These are phyloP conservation scores for Panicum miliaceum DNA, from an alignment of 176 grass and related monocot species.

Conservation along the genomic window DNA sequence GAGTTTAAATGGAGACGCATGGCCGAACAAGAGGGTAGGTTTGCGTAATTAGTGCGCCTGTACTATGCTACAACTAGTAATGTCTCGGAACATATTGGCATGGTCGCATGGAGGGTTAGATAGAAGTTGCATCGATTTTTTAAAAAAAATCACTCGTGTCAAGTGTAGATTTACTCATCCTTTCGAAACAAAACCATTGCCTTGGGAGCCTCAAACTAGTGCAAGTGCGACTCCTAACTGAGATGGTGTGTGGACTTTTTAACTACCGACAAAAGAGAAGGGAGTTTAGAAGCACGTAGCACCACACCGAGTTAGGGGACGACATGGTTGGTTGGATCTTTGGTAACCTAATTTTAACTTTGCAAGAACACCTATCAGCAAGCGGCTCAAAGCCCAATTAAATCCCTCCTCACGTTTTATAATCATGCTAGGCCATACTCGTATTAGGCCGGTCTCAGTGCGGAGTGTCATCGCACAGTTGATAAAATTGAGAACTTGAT, in stretches of 20 bases:
- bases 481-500: no score
- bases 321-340: constrained; percentile 33
- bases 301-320: neutral
- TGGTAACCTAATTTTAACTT: constrained; percentile 40
- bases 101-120: neutral
- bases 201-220: constrained; percentile 31
- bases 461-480: no score
- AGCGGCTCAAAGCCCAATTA: constrained; percentile 16
- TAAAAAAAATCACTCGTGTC: neutral
- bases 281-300: constrained; percentile 20
- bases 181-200: constrained; percentile 8
- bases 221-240: constrained; percentile 5
- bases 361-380: neutral
- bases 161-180: neutral
- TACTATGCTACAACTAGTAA: constrained; percentile 1
- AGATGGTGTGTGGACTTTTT: constrained; percentile 11
- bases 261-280: constrained; percentile 30
- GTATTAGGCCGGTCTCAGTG: no score
- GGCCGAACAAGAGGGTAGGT: constrained; percentile 9
- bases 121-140: neutral
- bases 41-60: constrained; percentile 30
- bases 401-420: neutral
- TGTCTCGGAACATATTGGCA: neutral
- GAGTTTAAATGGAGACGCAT: constrained; percentile 37
- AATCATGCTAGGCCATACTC: no score